A percentile compares a stretch with the other conserved stretches of the same genome.
These are phyloP conservation scores for Trichoderma atroviride DNA, from an alignment of 2,329 filamentous ascomycete species.

Conservation along the genomic window DNA sequence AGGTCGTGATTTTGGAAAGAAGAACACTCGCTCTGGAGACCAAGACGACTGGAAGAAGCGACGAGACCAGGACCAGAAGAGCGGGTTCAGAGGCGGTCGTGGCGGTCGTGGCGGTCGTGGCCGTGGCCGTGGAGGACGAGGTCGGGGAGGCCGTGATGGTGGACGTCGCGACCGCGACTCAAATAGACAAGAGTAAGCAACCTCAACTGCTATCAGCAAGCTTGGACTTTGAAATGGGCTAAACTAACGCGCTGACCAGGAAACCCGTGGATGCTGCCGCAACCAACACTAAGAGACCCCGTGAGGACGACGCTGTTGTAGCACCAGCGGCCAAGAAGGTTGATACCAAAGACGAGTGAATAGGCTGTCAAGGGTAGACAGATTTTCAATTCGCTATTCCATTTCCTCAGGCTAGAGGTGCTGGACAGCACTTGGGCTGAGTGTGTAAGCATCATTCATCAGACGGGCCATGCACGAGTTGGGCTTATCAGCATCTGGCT, in stretches of 20 bases:
- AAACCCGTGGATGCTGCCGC: slow-evolving; percentile 23
- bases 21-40: slow-evolving; percentile 49
- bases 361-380: slow-evolving; percentile 13
- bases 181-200: slow-evolving; percentile 32
- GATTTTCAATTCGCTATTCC: not conserved
- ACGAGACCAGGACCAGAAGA: slow-evolving; percentile 63
- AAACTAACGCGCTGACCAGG: slow-evolving; percentile 11
- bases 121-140: slow-evolving; percentile 46
- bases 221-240: not conserved
- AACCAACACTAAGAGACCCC: slow-evolving; percentile 56
- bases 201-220: not conserved
- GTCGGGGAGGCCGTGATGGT: slow-evolving; percentile 46
- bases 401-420: not conserved
- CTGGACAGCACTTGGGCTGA: not conserved
- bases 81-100: slow-evolving; percentile 57
- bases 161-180: slow-evolving; percentile 39
- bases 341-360: slow-evolving; percentile 51
- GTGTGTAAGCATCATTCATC: slow-evolving; percentile 12
- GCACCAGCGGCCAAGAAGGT: slow-evolving; percentile 64
- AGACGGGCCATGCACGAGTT: not conserved
- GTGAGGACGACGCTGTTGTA: slow-evolving; percentile 53
- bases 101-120: slow-evolving; percentile 45
- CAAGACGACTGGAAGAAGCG: slow-evolving; percentile 66
- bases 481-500: not conserved
- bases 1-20: slow-evolving; percentile 46